Evolutionary conservation across 164 flowering plant genomes (phyloP), one percentile per base, ranked within the genome.

Genomic region (Magnolia sinica): DNA sequence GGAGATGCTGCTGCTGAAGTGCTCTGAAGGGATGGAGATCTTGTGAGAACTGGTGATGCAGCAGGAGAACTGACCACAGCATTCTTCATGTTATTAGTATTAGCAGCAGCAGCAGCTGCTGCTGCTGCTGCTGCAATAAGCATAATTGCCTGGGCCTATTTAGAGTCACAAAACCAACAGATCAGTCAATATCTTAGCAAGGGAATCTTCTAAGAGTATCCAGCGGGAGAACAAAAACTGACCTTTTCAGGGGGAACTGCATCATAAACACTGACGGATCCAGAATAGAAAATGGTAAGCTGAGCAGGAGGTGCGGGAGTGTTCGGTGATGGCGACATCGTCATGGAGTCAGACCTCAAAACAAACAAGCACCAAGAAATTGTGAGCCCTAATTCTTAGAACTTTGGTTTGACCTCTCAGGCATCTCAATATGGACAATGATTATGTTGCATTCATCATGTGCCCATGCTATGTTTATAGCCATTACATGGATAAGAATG

Each of bases 231-330:
- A 61, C 4, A 1, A 55, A 24, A 24, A 64, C 79, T 18, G 19
- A 87, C 89, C 87, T 85, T 87, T 55, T 85, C 89, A 14, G 79
- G 76, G 23, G 89, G 81, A 77, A 87, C 64, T 71, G 77, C 81
- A 74, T 87, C 88, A 66, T 81, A 87, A 8, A 87, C 87, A n/a
- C 55, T 55, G 37, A 87, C 86, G 37, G 73, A 78, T 77, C 89
- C 89, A 64, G 83, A 82, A 76, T 82, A 87, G 79, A 87, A 87
- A 73, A 87, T 87, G 64, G 89, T 87, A 29, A 87, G 85, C 76
- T 84, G 88, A 73, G 80, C 81, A 64, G 77, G 70, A 58, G 73
- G 49, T 4, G 80, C 52, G n/a, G 72, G 64, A 58, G 76, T 16
- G 50, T 73, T 70, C 50, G 73, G 19, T 50, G 71, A 52, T 0